Percentiles rank a stretch among this genome's conserved stretches.
Evolutionary conservation across 176 grass and related monocot genomes (phyloP).

Genomic region (Dendrocalamus sinicus): DNA sequence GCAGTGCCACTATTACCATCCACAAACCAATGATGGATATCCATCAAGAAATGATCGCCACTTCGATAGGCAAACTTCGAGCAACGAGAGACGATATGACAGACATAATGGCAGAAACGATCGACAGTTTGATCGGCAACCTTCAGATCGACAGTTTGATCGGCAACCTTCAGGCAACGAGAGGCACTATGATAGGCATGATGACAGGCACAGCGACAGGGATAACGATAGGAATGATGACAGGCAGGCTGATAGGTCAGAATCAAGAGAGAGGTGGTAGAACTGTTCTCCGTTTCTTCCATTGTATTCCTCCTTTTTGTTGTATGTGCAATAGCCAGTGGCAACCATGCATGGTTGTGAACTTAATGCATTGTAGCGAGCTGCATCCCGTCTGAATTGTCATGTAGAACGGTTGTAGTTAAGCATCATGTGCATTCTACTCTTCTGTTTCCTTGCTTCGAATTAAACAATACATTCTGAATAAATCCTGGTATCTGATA

Average conservation of each 20-base stretch:
- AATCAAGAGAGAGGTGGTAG: constrained; percentile 54
- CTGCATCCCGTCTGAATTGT: constrained; percentile 25
- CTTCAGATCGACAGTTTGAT: constrained; percentile 50
- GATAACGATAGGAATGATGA: constrained; percentile 12
- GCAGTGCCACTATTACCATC: constrained; percentile 53
- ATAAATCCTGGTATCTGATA: constrained; percentile 40
- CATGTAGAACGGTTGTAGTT: constrained; percentile 49
- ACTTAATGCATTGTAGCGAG: constrained; percentile 31
- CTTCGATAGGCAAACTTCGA: constrained; percentile 44
- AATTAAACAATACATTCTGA: constrained; percentile 40
- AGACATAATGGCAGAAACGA: constrained; percentile 43
- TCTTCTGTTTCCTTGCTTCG: constrained; percentile 28
- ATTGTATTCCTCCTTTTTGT: constrained; percentile 45
- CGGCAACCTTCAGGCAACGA: constrained; percentile 47
- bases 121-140: constrained; percentile 52
- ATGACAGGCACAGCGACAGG: constrained; percentile 33
- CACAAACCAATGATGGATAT: constrained; percentile 19
- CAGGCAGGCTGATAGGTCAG: constrained; percentile 45
- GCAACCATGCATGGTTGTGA: constrained; percentile 37
- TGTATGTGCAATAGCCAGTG: constrained; percentile 55
- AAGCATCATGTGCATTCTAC: constrained; percentile 43
- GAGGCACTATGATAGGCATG: constrained; percentile 40
- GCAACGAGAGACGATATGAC: constrained; percentile 35
- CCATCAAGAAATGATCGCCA: constrained; percentile 35
- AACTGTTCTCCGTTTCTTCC: constrained; percentile 6